phyloP scores from a whole-genome alignment of 164 flowering plant genomes.

The Chimonanthus salicifolius region DNA sequence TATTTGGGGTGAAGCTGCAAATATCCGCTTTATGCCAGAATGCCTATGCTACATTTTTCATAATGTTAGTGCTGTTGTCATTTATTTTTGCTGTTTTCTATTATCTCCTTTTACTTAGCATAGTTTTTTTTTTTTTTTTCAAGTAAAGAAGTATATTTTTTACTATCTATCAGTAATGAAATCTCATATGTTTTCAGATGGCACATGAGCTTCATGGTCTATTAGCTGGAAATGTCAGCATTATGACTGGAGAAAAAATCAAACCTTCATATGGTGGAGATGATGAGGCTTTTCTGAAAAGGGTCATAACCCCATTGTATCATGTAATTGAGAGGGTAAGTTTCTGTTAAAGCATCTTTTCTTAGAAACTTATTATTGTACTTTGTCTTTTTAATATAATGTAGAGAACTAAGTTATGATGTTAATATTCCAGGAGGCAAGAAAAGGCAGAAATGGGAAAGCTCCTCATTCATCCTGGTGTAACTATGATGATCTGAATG shows the following conservation, averaged over 20 bases:
- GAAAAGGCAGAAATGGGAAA: conserved; percentile 61
- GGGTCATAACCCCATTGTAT: conserved; percentile 89
- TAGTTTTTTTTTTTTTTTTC: background rate
- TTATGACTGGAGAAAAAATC: conserved; percentile 92
- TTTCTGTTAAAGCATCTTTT: background rate
- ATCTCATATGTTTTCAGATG: conserved; percentile 51
- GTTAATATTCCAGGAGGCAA: conserved; percentile 58
- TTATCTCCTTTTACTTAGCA: background rate
- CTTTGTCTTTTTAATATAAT: background rate
- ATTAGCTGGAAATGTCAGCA: conserved; percentile 95
- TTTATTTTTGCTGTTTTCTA: background rate
- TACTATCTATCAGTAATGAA: background rate
- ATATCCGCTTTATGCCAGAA: conserved; percentile 97
- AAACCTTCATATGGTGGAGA: conserved; percentile 99
- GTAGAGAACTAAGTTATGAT: background rate
- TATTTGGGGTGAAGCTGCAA: conserved; percentile 99
- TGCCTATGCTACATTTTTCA: conserved; percentile 96
- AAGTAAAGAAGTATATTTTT: background rate
- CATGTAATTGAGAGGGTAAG: conserved; percentile 82
- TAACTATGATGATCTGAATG: conserved; percentile 97
- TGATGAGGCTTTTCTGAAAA: conserved; percentile 93
- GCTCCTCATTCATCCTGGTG: conserved; percentile 88
- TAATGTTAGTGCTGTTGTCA: conserved; percentile 51
- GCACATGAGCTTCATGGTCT: conserved; percentile 97
- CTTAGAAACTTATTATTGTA: background rate